phyloP scores from a whole-genome alignment of 148 eudicot species.

The Spergularia bocconei region DNA sequence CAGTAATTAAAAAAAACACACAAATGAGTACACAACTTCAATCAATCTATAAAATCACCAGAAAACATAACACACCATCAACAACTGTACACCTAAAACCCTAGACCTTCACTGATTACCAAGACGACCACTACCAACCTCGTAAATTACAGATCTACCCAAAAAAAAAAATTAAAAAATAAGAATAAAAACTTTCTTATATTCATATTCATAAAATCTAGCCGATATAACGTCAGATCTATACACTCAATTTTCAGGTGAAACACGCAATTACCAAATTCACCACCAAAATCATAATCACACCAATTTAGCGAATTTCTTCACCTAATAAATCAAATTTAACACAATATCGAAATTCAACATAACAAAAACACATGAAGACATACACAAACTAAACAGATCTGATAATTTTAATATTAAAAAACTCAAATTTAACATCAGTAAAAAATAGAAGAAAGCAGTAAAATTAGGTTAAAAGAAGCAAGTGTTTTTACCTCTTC shows the following conservation, averaged over 20 bases:
- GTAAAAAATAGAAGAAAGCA: neutral
- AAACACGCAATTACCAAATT: neutral
- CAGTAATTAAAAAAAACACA: neutral
- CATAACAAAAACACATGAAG: neutral
- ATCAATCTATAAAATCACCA: too few relatives aligned
- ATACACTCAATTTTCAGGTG: neutral
- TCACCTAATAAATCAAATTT: neutral
- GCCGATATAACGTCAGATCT: constrained; percentile 15
- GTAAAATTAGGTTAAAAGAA: neutral
- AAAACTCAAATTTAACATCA: neutral
- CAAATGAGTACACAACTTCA: neutral
- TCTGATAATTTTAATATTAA: neutral
- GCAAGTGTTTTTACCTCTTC: constrained; percentile 39
- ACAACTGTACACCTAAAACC: neutral
- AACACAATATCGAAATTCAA: neutral
- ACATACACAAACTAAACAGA: neutral
- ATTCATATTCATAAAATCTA: constrained; percentile 37
- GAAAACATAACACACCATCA: too few relatives aligned
- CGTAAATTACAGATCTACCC: neutral
- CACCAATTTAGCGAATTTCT: neutral
- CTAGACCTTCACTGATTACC: neutral
- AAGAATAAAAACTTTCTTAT: too few relatives aligned
- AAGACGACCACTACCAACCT: neutral
- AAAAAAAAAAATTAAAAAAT: too few relatives aligned
- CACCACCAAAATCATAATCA: neutral